Base-by-base conservation (phyloP, 352 stramenopile species). In the Globisporangium alternatum region DNA sequence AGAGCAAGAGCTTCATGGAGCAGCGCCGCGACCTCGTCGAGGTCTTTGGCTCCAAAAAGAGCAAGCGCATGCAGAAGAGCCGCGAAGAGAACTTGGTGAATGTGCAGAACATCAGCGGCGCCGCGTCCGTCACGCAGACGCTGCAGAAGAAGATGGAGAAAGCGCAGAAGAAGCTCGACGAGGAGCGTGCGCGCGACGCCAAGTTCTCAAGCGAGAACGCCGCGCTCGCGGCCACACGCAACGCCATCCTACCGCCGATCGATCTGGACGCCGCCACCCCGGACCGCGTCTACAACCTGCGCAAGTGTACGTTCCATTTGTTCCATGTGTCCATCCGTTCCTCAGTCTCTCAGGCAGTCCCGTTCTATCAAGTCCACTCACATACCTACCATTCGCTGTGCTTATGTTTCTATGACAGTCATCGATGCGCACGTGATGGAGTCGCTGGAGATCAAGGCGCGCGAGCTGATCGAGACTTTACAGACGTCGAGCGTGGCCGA, bases 71-170 rank as follows among this genome's bases (percentile, higher is more conserved):
- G 73, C 82, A 91, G 64, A 89, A 88, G 61, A 89, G 71, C 44
- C 81, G 83, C 60, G 83, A 93, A 68, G 86, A 93, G 67, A 95
- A 93, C 67, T 74, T 90, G n/a, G 80, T 95, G 33, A 69, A 91
- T 58, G 67, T 91, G 19, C 72, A 88, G 30, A 79, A 95, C 70
- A 86, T 95, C 64, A 90, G 78, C 45, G 83, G 86, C 37, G 84
- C 82, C 4, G 65, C 75, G 2, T 89, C 86, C 0, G 75, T 95
- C 19, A 72, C 82, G 5, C 65, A 91, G 64, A 88, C 83, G 33
- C 74, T 95, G 53, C 76, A 89, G 64, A 88, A 91, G 72, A 91
- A 91, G 65, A 81, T 91, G 39, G 65, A 82, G 52, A 78, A 76
- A 28, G 85, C 82, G 8, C 56, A 84, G 65, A 65, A 80, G 51